Base-by-base conservation (phyloP, 352 stramenopile genomes). In the Elongisporangium prolatum region DNA sequence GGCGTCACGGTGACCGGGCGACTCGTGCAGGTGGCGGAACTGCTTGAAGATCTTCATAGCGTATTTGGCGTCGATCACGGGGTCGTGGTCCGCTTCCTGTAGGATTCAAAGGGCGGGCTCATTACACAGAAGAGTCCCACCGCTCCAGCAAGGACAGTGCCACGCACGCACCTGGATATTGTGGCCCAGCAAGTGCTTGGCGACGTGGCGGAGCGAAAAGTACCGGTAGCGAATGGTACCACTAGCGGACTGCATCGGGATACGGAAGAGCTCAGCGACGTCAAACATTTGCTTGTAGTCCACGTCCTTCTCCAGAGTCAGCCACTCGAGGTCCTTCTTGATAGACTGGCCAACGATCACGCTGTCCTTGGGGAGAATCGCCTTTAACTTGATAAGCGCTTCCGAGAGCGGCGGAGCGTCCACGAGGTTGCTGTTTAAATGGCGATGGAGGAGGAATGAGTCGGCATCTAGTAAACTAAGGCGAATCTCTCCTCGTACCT, bases 291-390 rank as follows among this genome's bases (percentile, higher is more conserved):
- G 69, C 61, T 83, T 86, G 80, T 96, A 98, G 61, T 98, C 89
- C 7, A 62, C 72, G 9, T 79, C 83, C 44, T 90, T 81, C 60
- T 90, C 71, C 48, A 98, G 74, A 14, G 67, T 77, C 18, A 97
- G 81, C 91, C 91, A 98, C 48, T 95, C 82, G 13, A 97, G 73
- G 63, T 98, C 91, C 58, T 98, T 96, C 72, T 96, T 89, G 57
- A 98, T 97, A 21, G 85, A 93, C 64, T 98, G 91, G 10, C 91
- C 91, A 47, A 98, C 88, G 54, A 98, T 91, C 20, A 98, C 83
- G 37, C 80, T 88, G 57, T 96, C 71, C 18, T 75, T 70, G 4
- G 88, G 89, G 47, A 98, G 60, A 21, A 93, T 72, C 4, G 54
- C 52, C 48, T 88, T 88, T n/a, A 98, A 75, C 24, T 86, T 57